Conservation (phyloP, 2,329 filamentous ascomycete species). For the Epichloe amarillans region DNA sequence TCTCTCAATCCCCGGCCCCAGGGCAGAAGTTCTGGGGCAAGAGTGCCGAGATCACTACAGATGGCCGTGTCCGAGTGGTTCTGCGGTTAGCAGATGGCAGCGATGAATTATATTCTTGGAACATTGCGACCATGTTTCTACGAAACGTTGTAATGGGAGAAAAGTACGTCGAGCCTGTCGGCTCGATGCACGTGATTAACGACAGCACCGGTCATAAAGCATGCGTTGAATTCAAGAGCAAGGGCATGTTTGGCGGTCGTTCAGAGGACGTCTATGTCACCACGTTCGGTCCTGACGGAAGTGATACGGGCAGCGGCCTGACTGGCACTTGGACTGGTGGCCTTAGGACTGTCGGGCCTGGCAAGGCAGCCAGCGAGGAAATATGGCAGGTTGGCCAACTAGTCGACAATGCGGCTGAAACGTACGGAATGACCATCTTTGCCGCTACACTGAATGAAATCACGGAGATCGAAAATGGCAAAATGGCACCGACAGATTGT, state of each 20-base stretch:
- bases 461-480: slow-evolving; percentile 61
- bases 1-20: slow-evolving; percentile 75
- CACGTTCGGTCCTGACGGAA: slow-evolving; percentile 53
- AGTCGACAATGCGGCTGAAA: slow-evolving; percentile 64
- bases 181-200: slow-evolving; percentile 73
- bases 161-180: slow-evolving; percentile 93
- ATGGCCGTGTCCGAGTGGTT: slow-evolving; percentile 69
- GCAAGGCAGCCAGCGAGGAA: slow-evolving; percentile 46
- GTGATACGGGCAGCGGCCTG: slow-evolving; percentile 52
- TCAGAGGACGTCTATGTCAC: slow-evolving; percentile 80
- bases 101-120: slow-evolving; percentile 82
- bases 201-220: slow-evolving; percentile 76
- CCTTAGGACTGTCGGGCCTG: slow-evolving; percentile 52
- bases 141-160: slow-evolving; percentile 96
- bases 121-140: slow-evolving; percentile 75
- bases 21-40: slow-evolving; percentile 99
- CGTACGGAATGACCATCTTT: slow-evolving; percentile 82
- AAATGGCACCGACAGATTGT: slow-evolving; percentile 69
- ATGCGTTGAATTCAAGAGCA: slow-evolving; percentile 79
- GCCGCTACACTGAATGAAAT: slow-evolving; percentile 80
- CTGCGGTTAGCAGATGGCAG: slow-evolving; percentile 51
- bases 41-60: slow-evolving; percentile 84
- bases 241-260: slow-evolving; percentile 93
- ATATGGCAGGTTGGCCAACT: slow-evolving; percentile 71
- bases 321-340: slow-evolving; percentile 73